Conservation (phyloP, 2,329 filamentous ascomycete species). For the Metarhizium robertsii region DNA sequence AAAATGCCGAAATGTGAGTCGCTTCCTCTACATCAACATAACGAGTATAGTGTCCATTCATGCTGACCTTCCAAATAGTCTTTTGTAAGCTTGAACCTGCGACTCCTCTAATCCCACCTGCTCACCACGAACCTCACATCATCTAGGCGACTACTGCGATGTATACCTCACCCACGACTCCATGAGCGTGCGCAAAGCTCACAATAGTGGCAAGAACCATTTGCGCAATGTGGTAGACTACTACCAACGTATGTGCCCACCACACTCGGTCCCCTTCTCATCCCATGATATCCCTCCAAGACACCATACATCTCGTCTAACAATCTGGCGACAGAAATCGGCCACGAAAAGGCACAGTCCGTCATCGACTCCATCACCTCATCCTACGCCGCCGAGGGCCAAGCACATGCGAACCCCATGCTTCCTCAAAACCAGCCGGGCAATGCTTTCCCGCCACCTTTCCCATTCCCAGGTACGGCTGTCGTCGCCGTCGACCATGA, state of each 20-base stretch:
- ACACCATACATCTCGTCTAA: background rate
- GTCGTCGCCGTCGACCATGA: slow-evolving; percentile 5
- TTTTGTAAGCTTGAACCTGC: slow-evolving; percentile 14
- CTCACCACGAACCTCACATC: slow-evolving; percentile 9
- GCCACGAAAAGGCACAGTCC: slow-evolving; percentile 94
- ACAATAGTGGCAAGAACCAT: slow-evolving; percentile 95
- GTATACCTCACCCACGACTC: slow-evolving; percentile 99
- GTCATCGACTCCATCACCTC: slow-evolving; percentile 97
- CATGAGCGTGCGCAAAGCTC: slow-evolving; percentile 98
- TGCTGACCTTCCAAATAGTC: slow-evolving; percentile 23
- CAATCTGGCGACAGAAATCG: slow-evolving; percentile 60
- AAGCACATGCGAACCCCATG: slow-evolving; percentile 78
- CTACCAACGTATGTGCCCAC: slow-evolving; percentile 67
- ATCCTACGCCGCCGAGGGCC: slow-evolving; percentile 90
- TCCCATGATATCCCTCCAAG: background rate
- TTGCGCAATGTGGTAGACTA: slow-evolving; percentile 96
- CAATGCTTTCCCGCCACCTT: slow-evolving; percentile 42
- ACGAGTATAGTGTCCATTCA: slow-evolving; percentile 13
- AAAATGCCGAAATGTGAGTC: slow-evolving; percentile 9
- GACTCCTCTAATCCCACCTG: background rate
- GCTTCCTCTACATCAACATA: background rate
- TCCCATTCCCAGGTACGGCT: slow-evolving; percentile 49
- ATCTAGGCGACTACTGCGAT: slow-evolving; percentile 86
- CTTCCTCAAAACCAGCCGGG: slow-evolving; percentile 60
- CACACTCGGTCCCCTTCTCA: background rate